Percentiles rank a stretch among this genome's conserved stretches.
phyloP scores from a whole-genome alignment of 169 alveolate species.

The Amoebophrya sp. region DNA sequence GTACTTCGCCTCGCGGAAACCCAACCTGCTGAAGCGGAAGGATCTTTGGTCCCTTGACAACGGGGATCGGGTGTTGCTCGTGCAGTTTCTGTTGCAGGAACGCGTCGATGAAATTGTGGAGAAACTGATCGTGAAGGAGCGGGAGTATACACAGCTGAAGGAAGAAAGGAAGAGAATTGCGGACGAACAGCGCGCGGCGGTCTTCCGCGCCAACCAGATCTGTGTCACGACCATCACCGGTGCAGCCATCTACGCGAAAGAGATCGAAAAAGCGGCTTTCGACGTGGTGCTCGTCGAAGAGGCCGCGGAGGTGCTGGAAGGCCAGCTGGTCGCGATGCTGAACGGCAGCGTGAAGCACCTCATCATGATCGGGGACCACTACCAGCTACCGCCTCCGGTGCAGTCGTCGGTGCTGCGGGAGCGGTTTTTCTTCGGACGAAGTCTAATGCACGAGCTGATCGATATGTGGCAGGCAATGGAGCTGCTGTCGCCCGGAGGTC shows the following conservation, averaged over 20 bases:
- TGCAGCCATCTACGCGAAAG: background rate
- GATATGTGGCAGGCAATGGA: no score
- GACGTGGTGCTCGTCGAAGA: background rate
- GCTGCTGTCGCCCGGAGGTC: no score
- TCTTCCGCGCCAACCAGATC: background rate
- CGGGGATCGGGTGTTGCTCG: background rate
- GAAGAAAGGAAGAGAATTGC: background rate
- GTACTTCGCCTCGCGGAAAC: background rate
- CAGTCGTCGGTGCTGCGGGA: background rate
- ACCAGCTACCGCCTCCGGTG: constrained; percentile 5
- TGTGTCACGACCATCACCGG: background rate
- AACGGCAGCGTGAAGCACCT: background rate
- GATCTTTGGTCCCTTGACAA: background rate
- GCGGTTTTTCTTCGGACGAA: background rate
- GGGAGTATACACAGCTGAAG: background rate
- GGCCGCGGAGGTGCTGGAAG: constrained; percentile 12
- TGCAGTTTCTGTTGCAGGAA: background rate
- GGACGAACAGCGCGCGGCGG: background rate
- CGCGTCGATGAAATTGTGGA: background rate
- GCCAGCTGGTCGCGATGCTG: background rate
- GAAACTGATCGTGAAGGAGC: background rate
- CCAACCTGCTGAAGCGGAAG: background rate
- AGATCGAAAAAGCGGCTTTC: background rate
- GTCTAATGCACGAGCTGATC: background rate
- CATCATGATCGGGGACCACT: constrained; percentile 24